phyloP scores from a whole-genome alignment of 2,329 filamentous ascomycete genomes.

The Pyricularia grisea region DNA sequence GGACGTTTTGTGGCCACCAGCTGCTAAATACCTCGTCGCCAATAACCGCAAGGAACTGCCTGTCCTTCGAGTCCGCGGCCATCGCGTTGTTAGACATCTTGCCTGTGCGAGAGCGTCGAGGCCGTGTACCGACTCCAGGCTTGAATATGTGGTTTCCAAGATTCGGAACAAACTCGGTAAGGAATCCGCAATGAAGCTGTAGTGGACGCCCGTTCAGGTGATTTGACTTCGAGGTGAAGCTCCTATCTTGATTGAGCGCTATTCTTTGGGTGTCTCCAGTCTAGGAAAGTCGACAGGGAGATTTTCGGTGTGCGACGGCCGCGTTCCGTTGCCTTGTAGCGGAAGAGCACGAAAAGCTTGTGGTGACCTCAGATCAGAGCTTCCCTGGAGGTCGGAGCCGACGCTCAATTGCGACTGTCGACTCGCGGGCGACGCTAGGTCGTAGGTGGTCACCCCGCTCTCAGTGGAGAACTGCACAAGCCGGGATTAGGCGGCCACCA shows the following conservation, averaged over 20 bases:
- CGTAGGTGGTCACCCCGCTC: neutral
- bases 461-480: neutral
- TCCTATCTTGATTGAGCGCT: neutral
- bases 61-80: constrained; percentile 62
- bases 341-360: neutral
- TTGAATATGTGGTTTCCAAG: neutral
- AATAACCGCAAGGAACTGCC: constrained; percentile 95
- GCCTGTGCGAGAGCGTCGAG: neutral
- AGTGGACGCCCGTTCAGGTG: neutral
- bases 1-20: neutral
- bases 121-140: neutral
- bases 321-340: neutral
- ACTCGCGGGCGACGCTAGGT: neutral
- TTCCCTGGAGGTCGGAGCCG: neutral
- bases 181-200: neutral
- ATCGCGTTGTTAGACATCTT: constrained; percentile 11
- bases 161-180: neutral
- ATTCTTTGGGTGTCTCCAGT: neutral
- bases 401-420: neutral
- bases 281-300: neutral
- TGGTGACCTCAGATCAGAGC: neutral
- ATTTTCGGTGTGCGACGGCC: neutral
- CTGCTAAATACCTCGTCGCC: constrained; percentile 69
- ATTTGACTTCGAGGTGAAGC: neutral
- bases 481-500: neutral